These are phyloP conservation scores for Podospora bellae-mahoneyi DNA, from an alignment of 495 filamentous ascomycete genomes.

Conservation along the genomic window DNA sequence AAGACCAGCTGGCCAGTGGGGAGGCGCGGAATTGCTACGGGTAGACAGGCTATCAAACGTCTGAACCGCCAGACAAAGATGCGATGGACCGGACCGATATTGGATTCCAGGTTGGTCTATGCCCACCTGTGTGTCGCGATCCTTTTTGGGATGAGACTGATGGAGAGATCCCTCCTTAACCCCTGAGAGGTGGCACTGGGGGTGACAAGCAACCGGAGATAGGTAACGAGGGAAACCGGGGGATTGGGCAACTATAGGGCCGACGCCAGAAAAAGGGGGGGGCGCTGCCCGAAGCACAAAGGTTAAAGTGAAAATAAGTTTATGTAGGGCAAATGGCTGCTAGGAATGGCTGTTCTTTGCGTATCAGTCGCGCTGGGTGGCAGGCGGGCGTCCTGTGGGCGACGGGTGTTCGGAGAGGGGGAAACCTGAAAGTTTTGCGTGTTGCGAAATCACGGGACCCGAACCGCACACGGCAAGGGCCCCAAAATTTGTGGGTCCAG, in stretches of 20 bases:
- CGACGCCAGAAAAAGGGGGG: not conserved
- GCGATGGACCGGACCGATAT: not conserved
- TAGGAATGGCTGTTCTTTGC: conserved; percentile 8
- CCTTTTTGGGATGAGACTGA: not conserved
- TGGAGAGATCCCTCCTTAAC: not conserved
- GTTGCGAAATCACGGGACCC: conserved; percentile 29
- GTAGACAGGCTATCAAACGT: not conserved
- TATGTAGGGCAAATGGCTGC: not conserved
- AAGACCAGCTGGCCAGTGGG: not conserved
- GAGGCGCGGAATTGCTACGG: not conserved
- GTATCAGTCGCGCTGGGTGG: conserved; percentile 16
- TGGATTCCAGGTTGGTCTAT: not conserved
- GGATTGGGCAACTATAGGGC: not conserved
- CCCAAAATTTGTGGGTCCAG: conserved; percentile 18
- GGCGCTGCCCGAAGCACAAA: not conserved
- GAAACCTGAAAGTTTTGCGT: conserved; percentile 21
- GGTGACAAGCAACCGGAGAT: not conserved
- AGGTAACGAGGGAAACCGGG: not conserved
- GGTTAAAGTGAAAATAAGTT: not conserved
- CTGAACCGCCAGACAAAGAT: not conserved
- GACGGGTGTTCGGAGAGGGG: conserved; percentile 8
- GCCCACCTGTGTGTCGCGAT: conserved; percentile 2
- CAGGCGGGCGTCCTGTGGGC: conserved; percentile 18
- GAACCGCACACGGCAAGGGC: conserved; percentile 20
- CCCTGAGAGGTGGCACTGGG: conserved; percentile 4